These are phyloP conservation scores for Athelia sp. DNA, from an alignment of 1,284 basidiomycete species.

Conservation along the genomic window DNA sequence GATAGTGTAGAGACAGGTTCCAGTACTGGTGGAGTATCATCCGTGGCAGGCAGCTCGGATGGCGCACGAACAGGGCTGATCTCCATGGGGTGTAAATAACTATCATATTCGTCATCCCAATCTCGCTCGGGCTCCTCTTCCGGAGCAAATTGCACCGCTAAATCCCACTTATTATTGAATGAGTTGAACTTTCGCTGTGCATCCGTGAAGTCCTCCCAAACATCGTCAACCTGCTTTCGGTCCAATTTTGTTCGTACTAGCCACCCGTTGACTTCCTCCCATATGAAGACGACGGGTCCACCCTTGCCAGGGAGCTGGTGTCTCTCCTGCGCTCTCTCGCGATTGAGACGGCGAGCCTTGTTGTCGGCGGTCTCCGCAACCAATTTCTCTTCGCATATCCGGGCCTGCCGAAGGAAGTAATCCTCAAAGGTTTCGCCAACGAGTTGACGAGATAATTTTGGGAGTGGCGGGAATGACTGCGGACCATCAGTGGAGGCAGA, in stretches of 20 bases:
- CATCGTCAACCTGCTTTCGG: neutral
- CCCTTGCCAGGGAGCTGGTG: neutral
- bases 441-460: neutral
- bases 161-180: neutral
- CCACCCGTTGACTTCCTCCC: neutral
- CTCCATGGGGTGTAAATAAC: too few relatives aligned
- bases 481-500: neutral
- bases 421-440: neutral
- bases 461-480: neutral
- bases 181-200: neutral
- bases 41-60: too few relatives aligned
- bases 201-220: neutral
- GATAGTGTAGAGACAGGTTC: too few relatives aligned
- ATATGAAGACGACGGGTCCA: neutral
- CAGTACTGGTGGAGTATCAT: too few relatives aligned
- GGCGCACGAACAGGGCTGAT: too few relatives aligned
- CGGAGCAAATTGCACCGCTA: neutral
- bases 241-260: neutral
- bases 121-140: neutral
- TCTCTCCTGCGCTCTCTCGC: neutral
- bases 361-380: neutral
- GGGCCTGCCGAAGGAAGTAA: neutral
- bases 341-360: neutral
- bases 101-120: neutral
- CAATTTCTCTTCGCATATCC: neutral